Conservation (phyloP, 2,329 filamentous ascomycete genomes). For the Hypoxylon sp. region DNA sequence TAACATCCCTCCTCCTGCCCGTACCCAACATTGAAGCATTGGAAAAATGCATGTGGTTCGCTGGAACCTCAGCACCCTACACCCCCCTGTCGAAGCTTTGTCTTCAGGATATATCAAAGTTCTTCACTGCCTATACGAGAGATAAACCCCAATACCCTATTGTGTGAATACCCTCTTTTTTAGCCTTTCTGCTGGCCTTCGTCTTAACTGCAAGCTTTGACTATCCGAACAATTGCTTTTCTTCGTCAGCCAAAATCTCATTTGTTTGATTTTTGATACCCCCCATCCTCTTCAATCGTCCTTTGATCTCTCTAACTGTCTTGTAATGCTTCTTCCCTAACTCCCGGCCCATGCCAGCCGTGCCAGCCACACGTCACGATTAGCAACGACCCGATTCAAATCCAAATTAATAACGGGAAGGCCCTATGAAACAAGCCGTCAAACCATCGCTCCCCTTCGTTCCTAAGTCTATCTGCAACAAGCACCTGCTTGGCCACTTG, state of each 20-base stretch:
- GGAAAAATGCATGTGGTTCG: neutral
- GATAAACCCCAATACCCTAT: slow-evolving; percentile 42
- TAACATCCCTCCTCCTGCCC: too few relatives aligned
- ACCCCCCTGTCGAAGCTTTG: slow-evolving; percentile 25
- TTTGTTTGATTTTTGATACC: slow-evolving; percentile 47
- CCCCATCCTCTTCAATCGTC: slow-evolving; percentile 35
- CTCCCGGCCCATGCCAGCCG: slow-evolving; percentile 7
- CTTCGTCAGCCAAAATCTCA: slow-evolving; percentile 35
- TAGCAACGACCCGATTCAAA: slow-evolving; percentile 35
- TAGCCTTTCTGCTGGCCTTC: slow-evolving; percentile 39
- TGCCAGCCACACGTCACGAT: slow-evolving; percentile 31
- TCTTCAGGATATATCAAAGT: slow-evolving; percentile 36
- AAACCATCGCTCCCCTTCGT: slow-evolving; percentile 11
- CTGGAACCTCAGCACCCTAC: slow-evolving; percentile 4
- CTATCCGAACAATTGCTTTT: slow-evolving; percentile 38
- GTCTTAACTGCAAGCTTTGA: slow-evolving; percentile 38
- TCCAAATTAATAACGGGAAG: slow-evolving; percentile 24
- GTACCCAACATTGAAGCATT: too few relatives aligned
- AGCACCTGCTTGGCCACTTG: slow-evolving; percentile 20
- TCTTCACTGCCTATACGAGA: slow-evolving; percentile 44
- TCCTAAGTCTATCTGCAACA: slow-evolving; percentile 25
- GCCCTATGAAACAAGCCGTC: slow-evolving; percentile 31
- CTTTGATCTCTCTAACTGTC: slow-evolving; percentile 28
- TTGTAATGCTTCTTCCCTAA: slow-evolving; percentile 32
- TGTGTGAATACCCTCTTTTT: slow-evolving; percentile 45